Percentiles rank a stretch among this genome's conserved stretches.
These are phyloP conservation scores for Trapa bicornis DNA, from an alignment of 345 rosid genomes.

Conservation along the genomic window DNA sequence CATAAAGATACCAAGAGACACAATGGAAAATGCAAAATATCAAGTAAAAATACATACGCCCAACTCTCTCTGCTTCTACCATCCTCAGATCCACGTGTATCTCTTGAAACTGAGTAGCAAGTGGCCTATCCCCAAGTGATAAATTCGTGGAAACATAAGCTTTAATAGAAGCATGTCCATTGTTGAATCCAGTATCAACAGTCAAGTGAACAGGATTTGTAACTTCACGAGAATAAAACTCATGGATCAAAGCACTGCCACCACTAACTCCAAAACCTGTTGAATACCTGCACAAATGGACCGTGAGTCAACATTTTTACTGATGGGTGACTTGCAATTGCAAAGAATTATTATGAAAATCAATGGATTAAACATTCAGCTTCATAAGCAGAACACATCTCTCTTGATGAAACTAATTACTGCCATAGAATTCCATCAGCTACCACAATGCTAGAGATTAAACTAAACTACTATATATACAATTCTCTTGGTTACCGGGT, in stretches of 20 bases:
- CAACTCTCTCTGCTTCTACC: slow-evolving; percentile 92
- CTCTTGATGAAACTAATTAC: not conserved
- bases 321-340: not conserved
- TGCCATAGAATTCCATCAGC: no score
- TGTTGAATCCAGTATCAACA: slow-evolving; percentile 72
- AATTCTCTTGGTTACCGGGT: not conserved
- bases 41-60: slow-evolving; percentile 44
- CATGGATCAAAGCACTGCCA: slow-evolving; percentile 85
- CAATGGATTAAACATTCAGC: not conserved
- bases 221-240: slow-evolving; percentile 80
- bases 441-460: no score
- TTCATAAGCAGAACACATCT: not conserved
- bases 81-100: slow-evolving; percentile 88
- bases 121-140: slow-evolving; percentile 70
- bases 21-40: not conserved
- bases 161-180: slow-evolving; percentile 69
- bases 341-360: not conserved
- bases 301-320: slow-evolving; percentile 4
- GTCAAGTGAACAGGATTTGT: slow-evolving; percentile 83
- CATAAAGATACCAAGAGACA: not conserved
- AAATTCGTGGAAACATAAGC: slow-evolving; percentile 69
- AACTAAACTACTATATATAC: no score
- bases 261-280: slow-evolving; percentile 90
- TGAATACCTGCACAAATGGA: slow-evolving; percentile 51
- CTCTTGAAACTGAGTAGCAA: slow-evolving; percentile 95